phyloP scores from a whole-genome alignment of 805 yeast genomes.

The Myxozyma kluyveri region DNA sequence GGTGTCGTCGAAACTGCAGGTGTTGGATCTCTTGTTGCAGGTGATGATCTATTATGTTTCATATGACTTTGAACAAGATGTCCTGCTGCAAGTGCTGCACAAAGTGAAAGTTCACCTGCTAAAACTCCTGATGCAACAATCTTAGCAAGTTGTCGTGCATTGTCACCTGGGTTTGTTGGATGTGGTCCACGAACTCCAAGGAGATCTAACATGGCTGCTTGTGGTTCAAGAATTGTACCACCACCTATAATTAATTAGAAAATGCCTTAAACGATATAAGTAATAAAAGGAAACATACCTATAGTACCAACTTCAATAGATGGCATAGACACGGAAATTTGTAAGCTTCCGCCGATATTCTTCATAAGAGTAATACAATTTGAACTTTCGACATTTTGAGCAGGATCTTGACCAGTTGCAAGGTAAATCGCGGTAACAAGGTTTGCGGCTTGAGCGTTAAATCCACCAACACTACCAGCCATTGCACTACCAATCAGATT shows the following conservation, averaged over 20 bases:
- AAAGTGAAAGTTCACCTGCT: slow-evolving; percentile 91
- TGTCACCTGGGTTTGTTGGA: slow-evolving; percentile 87
- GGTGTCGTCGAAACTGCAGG: slow-evolving; percentile 36
- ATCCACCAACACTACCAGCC: slow-evolving; percentile 98
- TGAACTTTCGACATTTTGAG: slow-evolving; percentile 96
- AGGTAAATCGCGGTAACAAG: slow-evolving; percentile 88
- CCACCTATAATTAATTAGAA: slow-evolving; percentile 50
- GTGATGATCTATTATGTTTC: slow-evolving; percentile 76
- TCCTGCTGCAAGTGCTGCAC: slow-evolving; percentile 97
- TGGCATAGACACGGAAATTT: slow-evolving; percentile 98
- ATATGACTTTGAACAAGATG: slow-evolving; percentile 97
- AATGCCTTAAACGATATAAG: neutral
- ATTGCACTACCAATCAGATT: slow-evolving; percentile 94
- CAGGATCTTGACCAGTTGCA: slow-evolving; percentile 99
- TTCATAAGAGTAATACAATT: slow-evolving; percentile 96
- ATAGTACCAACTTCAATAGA: slow-evolving; percentile 98
- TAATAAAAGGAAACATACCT: slow-evolving; percentile 38
- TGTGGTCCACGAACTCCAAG: slow-evolving; percentile 96
- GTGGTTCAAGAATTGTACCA: slow-evolving; percentile 96
- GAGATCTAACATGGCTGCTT: slow-evolving; percentile 90
- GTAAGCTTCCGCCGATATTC: slow-evolving; percentile 72
- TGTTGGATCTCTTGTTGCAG: slow-evolving; percentile 33
- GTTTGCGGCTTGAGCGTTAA: slow-evolving; percentile 97
- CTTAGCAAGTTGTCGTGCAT: slow-evolving; percentile 89
- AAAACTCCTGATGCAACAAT: slow-evolving; percentile 91